Base-by-base conservation (phyloP, 2,329 filamentous ascomycete species). In the Pleoardoris graminearum region DNA sequence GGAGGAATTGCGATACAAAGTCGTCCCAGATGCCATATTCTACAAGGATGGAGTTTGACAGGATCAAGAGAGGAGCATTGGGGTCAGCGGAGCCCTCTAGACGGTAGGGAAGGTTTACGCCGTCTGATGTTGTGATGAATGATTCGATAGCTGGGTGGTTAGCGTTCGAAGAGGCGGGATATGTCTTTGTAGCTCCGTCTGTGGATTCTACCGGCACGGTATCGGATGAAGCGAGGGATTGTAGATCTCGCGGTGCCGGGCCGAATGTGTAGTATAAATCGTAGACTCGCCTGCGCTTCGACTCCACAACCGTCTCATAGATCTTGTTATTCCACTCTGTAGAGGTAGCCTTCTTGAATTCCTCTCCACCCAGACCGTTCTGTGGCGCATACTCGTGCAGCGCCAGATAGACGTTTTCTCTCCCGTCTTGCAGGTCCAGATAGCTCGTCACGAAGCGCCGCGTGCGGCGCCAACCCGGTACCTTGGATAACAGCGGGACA, bases 241-340 rank as follows among this genome's bases (percentile, higher is more conserved):
- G 63, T 3, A 93, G 77, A 59, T 93, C 87, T 21, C 89, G 81
- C 0, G 89, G 85, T 0, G 83, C 89, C 0, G 88, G 82, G 0
- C 90, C 89, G 65, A 96, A 95, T 10, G 87, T 85, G 71, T 94
- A 92, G 71, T 90, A 89, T 57, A 92, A 82, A 29, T 83, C 78
- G 73, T 90, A 94, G 0, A 80, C 79, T 16, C 88, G 80, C 38
- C 84, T 79, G 10, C 74, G 78, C 63, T 83, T 83, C 41, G 76
- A 72, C 19, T 78, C 80, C 10, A 90, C 81, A 12, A 84, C 80
- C 29, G 85, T 82, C 17, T 75, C 71, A 61, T 83, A 82, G 30
- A 91, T 77, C 44, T 85, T 79, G 2, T 79, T 77, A 14, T 80
- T 76, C 82, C 87, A 85, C 1, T 82, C 76, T 1, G 88, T 91